A percentile compares a stretch with the other conserved stretches of the same genome.
phyloP scores from a whole-genome alignment of 2,329 filamentous ascomycete genomes.

The Nectriaceae sp. region DNA sequence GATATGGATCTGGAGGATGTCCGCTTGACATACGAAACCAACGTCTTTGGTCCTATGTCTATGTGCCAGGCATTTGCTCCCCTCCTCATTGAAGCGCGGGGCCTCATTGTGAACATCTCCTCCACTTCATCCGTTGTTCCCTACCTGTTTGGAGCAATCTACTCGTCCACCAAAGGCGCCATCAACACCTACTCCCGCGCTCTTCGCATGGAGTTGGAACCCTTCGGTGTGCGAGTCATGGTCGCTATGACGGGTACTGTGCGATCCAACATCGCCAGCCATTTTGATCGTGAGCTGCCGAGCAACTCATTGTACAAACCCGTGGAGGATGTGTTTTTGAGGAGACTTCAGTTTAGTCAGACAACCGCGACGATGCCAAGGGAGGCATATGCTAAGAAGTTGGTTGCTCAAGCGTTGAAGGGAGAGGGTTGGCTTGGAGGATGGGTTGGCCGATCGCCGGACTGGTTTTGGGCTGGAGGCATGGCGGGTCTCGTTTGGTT shows the following conservation, averaged over 20 bases:
- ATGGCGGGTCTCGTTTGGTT: conserved; percentile 33
- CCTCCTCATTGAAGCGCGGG: conserved; percentile 50
- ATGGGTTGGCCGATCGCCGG: conserved; percentile 33
- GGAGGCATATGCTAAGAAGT: conserved; percentile 41
- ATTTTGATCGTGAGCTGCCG: conserved; percentile 44
- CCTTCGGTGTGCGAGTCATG: conserved; percentile 59
- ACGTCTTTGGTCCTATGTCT: conserved; percentile 59
- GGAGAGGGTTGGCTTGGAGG: conserved; percentile 39
- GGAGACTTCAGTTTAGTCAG: conserved; percentile 51
- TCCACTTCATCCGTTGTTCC: conserved; percentile 52
- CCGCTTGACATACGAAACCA: conserved; percentile 56
- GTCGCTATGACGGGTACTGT: conserved; percentile 58
- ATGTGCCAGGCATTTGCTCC: conserved; percentile 53
- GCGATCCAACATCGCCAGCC: conserved; percentile 49
- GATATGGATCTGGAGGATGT: conserved; percentile 55
- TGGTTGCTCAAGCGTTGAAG: conserved; percentile 46
- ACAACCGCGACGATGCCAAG: conserved; percentile 47
- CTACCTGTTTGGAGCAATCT: conserved; percentile 55
- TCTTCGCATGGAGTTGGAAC: conserved; percentile 54
- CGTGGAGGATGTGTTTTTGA: conserved; percentile 47
- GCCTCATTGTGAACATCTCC: conserved; percentile 57
- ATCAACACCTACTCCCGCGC: conserved; percentile 54
- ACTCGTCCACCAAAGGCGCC: conserved; percentile 58
- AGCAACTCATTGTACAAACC: conserved; percentile 49
- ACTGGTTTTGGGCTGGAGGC: conserved; percentile 39